Percentiles rank a stretch among this genome's conserved stretches.
Evolutionary conservation across 2,329 filamentous ascomycete species (phyloP).

Genomic region (Trichothecium sympodiale): DNA sequence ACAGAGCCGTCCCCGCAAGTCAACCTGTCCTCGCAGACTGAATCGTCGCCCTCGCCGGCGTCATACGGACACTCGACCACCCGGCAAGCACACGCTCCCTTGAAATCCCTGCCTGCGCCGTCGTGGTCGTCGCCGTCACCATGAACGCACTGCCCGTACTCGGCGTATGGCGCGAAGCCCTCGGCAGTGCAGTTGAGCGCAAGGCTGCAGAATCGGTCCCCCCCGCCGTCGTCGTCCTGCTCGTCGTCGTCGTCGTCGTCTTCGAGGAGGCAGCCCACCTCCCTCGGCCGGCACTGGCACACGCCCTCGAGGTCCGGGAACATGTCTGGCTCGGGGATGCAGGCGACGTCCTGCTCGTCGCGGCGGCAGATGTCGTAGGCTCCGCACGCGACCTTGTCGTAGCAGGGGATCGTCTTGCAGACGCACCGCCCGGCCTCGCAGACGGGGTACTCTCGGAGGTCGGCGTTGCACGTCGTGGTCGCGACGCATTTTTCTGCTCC

Average conservation of each 20-base stretch:
- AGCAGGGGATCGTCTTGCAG: no score
- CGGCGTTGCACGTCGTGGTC: no score
- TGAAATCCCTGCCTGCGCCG: slow-evolving; percentile 1
- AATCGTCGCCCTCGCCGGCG: no score
- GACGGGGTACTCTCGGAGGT: no score
- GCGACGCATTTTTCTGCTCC: no score
- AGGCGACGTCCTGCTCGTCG: slow-evolving; percentile 5
- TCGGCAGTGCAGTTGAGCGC: neutral
- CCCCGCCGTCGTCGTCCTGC: no score
- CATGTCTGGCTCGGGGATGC: neutral
- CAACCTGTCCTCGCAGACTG: no score
- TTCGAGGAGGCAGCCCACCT: neutral
- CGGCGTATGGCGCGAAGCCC: neutral
- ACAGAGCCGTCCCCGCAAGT: no score
- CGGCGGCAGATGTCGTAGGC: slow-evolving; percentile 3
- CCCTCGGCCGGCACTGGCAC: neutral
- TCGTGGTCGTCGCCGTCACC: slow-evolving; percentile 2
- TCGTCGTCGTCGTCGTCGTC: no score
- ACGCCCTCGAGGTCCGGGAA: neutral
- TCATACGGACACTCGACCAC: no score
- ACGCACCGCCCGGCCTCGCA: no score
- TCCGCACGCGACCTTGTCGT: neutral
- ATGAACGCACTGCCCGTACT: neutral
- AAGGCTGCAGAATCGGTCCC: neutral
- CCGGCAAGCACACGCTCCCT: no score